phyloP scores from a whole-genome alignment of 768 basidiomycete genomes.

The Lentinula sp. region DNA sequence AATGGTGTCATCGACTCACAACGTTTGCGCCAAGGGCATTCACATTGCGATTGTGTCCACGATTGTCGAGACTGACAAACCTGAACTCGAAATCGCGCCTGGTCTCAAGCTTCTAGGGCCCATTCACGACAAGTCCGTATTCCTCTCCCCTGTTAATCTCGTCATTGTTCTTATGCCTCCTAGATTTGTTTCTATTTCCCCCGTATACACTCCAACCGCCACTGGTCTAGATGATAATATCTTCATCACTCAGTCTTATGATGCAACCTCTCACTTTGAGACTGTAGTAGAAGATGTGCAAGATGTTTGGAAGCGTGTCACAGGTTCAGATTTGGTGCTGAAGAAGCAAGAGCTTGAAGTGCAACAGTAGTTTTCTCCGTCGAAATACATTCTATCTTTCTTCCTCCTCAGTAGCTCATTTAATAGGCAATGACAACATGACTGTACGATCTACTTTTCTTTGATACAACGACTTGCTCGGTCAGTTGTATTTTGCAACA shows the following conservation, averaged over 20 bases:
- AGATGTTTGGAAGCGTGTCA: conserved; percentile 90
- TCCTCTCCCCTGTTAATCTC: neutral
- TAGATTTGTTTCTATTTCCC: conserved; percentile 87
- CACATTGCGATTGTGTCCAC: conserved; percentile 98
- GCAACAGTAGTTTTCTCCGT: conserved; percentile 29
- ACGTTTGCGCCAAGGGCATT: conserved; percentile 93
- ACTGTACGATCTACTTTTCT: too few species aligned
- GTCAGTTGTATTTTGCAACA: neutral
- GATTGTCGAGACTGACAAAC: conserved; percentile 90
- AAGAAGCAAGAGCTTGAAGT: conserved; percentile 81
- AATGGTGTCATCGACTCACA: conserved; percentile 94
- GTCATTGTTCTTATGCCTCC: neutral
- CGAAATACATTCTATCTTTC: neutral
- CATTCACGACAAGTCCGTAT: conserved; percentile 84
- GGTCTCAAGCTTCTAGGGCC: conserved; percentile 88
- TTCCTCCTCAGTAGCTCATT: neutral
- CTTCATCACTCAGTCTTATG: conserved; percentile 96
- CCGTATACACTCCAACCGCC: conserved; percentile 85
- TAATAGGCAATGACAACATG: neutral
- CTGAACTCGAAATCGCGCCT: conserved; percentile 89
- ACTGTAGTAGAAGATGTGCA: conserved; percentile 97
- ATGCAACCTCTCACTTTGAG: conserved; percentile 98
- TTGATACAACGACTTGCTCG: neutral
- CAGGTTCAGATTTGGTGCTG: conserved; percentile 70
- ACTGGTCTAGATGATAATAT: conserved; percentile 82